Base-by-base conservation (phyloP, 1,284 basidiomycete genomes). In the Anthracocystis walkeri region DNA sequence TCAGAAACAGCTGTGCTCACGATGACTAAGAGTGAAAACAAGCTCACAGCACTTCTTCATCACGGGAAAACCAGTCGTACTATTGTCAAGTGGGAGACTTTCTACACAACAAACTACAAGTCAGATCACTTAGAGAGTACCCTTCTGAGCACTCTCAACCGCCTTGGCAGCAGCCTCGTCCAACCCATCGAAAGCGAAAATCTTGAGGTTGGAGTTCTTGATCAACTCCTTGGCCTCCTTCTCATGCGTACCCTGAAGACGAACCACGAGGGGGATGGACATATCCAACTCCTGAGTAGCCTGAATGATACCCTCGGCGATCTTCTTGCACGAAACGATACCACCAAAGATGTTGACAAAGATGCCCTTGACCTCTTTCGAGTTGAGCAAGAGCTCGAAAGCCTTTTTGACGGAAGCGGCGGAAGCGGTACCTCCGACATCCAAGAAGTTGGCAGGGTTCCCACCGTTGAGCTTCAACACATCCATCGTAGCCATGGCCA, bases 401-500 rank as follows among this genome's bases (percentile, higher is more conserved):
- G 97, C 97, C 87, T 96, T 97, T 89, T 99, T 99, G 80, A 99
- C 97, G 11, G 96, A 97, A 82, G 97, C 93, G 38, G 97, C 95
- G 7, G 95, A 98, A 49, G 97, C 97, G 82, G 96, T 92, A 45
- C 93, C 96, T 89, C 96, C 96, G 62, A 98, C 95, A 82, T 99
- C 96, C 72, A 99, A 89, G 90, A 97, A 99, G 87, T 99, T 99
- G 73, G 97, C 97, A 11, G 97, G 97, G 83, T 95, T 92, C 45
- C 82, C 82, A 14, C 81, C 81, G 67, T 82, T 82, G 65, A 97
- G 89, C 70, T 95, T 91, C 64, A 99, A 89, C 38, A 99, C 96
- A 85, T 99, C 97, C 95, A 99, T 99, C 58, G 97, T 99, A 31
- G 97, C 97, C 97, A 99, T 99, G 58, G 97, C 97, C 68, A 99